Evolutionary conservation across 73 alveolate species (phyloP), one percentile per base, ranked within the genome.

Genomic region (Symbiodinium natans): DNA sequence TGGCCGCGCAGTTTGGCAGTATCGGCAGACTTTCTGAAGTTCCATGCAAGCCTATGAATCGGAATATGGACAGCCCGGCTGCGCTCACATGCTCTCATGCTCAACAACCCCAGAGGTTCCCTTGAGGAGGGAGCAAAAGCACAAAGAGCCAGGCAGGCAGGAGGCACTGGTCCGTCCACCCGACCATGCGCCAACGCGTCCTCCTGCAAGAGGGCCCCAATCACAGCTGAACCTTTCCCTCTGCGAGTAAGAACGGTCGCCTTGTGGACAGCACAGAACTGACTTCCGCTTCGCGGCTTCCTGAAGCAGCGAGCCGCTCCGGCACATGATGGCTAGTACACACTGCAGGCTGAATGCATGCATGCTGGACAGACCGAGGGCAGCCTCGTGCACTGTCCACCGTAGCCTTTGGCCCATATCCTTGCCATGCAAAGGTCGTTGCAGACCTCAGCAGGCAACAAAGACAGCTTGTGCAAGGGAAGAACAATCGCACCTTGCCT

Each of bases 151-250:
- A 29, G 84, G 42, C n/a, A 33, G 29, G 84, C 84, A 33, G 84
- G 84, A 34, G 84, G 84, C 84, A 74, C 84, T 29, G 84, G 43
- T 23, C 41, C 84, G 31, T 74, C 84, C 43, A 74, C 84, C 84
- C 43, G 43, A 6, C 84, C 84, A 34, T 74, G 84, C 11, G 84
- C 84, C 41, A 33, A n/a, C 36, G 2, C 11, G 36, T 36, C 80
- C 80, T 63, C 71, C n/a, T n/a, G n/a, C n/a, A n/a, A n/a, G n/a
- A n/a, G n/a, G n/a, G n/a, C n/a, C n/a, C n/a, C n/a, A n/a, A n/a
- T n/a, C n/a, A n/a, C n/a, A n/a, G n/a, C n/a, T n/a, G n/a, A n/a
- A n/a, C n/a, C n/a, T n/a, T n/a, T n/a, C n/a, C n/a, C n/a, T n/a
- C n/a, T n/a, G n/a, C n/a, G n/a, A n/a, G n/a, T n/a, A n/a, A n/a